Base-by-base conservation (phyloP, 441 rosid species). In the Theobroma grandiflorum region DNA sequence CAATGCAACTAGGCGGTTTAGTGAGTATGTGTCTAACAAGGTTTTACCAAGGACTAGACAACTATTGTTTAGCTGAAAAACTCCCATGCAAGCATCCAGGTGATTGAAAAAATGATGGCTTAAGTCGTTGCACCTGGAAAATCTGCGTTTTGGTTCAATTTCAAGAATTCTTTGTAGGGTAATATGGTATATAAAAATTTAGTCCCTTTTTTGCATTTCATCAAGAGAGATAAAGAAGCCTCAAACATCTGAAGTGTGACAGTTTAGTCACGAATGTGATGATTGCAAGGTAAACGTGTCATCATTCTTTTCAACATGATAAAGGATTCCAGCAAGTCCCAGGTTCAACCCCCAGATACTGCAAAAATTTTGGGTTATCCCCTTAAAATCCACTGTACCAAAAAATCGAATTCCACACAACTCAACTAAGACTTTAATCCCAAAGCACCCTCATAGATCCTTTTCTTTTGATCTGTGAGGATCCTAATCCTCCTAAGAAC, bases 281-380 rank as follows among this genome's bases (percentile, higher is more conserved):
- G 15, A 8, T 64, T 64, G 69, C 45, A 64, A 16, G 12, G 47
- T 37, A 26, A 64, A 64, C 7, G 4, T 6, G 45, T 37, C 45
- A 35, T 10, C 68, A 35, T 14, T 18, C 20, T 64, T 64, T 16
- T 16, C 6, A 33, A 14, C 37, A 33, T 5, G 14, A 33, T 12
- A 62, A 31, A 33, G 66, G 66, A 62, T 65, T 38, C 31, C 31
- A 65, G 14, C 45, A 64, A 37, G 45, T 16, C 68, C 15, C 10
- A 12, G 68, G 20, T 64, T 64, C 68, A 64, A 64, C 16, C 68
- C 43, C 9, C 42, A 64, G 68, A 64, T 64, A 11, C 42, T 16
- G 49, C 8, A 64, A 64, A 22, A 64, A 64, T 11, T 64, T 15
- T 9, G 22, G 72, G 18, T n/a, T 26, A 26, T 15, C 55, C 20